Evolutionary conservation across 768 basidiomycete species (phyloP).

Genomic region (Kwoniella sp.): DNA sequence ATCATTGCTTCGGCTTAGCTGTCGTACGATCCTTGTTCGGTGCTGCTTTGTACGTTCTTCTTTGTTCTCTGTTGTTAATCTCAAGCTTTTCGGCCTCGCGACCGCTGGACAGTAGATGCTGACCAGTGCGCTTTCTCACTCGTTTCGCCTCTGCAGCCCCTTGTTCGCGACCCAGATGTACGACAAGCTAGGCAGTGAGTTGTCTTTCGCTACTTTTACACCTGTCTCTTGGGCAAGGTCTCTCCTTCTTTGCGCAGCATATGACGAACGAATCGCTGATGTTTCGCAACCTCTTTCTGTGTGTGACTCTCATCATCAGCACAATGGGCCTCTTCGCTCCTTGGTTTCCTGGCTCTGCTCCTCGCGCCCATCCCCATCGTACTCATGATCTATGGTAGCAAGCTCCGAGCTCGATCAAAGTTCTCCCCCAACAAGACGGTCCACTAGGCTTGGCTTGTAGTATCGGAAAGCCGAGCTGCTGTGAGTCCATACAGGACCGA

Average conservation of each 20-base stretch:
- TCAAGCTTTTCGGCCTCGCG: no score
- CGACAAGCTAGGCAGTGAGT: slow-evolving; percentile 50
- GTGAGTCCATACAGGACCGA: no score
- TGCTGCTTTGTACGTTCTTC: slow-evolving; percentile 51
- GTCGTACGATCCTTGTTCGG: slow-evolving; percentile 53
- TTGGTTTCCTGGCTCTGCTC: slow-evolving; percentile 54
- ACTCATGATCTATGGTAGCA: slow-evolving; percentile 46
- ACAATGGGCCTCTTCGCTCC: slow-evolving; percentile 57
- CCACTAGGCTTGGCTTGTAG: no score
- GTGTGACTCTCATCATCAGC: slow-evolving; percentile 13
- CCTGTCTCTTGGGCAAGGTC: neutral
- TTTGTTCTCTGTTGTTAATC: no score
- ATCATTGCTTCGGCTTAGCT: slow-evolving; percentile 28
- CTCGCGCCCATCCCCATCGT: slow-evolving; percentile 54
- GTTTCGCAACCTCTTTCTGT: neutral
- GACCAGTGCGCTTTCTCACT: no score
- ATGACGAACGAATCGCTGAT: neutral
- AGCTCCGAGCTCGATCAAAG: slow-evolving; percentile 44
- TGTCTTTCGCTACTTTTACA: neutral
- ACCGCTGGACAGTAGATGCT: no score
- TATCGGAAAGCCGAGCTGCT: no score
- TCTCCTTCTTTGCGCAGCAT: neutral
- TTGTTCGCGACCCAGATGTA: slow-evolving; percentile 58
- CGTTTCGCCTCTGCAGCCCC: no score
- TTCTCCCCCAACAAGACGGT: slow-evolving; percentile 41